Evolutionary conservation across 169 alveolate genomes (phyloP).

Genomic region (Plasmodium ovale): DNA sequence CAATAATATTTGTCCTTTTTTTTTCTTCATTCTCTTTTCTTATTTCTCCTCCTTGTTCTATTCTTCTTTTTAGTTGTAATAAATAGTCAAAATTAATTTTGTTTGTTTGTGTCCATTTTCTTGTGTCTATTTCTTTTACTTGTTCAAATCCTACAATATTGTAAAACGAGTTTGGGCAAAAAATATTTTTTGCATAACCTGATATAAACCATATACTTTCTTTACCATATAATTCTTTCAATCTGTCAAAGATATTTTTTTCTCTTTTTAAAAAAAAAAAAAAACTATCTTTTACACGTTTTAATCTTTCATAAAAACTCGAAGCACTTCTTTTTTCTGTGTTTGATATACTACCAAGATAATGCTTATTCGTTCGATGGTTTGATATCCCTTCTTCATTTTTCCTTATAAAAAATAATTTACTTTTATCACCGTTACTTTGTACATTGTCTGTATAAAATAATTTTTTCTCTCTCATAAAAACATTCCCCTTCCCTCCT

Average conservation of each 20-base stretch:
- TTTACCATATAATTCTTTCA: constrained; percentile 46
- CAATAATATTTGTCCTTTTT: constrained; percentile 12
- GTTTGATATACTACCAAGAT: background rate
- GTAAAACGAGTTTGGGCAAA: constrained; percentile 13
- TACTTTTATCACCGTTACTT: background rate
- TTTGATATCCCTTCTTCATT: constrained; percentile 12
- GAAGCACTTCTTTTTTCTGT: background rate
- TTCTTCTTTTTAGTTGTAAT: too few species aligned
- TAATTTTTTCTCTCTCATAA: background rate
- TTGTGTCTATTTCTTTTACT: constrained; percentile 32
- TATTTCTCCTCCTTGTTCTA: too few species aligned
- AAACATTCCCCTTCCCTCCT: constrained; percentile 10
- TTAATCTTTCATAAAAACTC: background rate
- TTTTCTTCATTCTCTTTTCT: background rate
- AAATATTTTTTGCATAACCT: constrained; percentile 74
- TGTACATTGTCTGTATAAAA: background rate
- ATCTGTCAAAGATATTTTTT: constrained; percentile 32
- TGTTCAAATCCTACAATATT: constrained; percentile 59
- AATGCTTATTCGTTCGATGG: background rate
- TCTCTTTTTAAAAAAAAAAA: constrained; percentile 13
- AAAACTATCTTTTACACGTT: constrained; percentile 10
- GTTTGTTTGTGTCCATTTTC: background rate
- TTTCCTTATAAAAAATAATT: constrained; percentile 15
- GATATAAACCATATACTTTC: constrained; percentile 55
- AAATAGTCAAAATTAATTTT: constrained; percentile 20